Evolutionary conservation across 2,329 filamentous ascomycete species (phyloP), one percentile per base, ranked within the genome.

Genomic region (Aspergillus calidoustus): DNA sequence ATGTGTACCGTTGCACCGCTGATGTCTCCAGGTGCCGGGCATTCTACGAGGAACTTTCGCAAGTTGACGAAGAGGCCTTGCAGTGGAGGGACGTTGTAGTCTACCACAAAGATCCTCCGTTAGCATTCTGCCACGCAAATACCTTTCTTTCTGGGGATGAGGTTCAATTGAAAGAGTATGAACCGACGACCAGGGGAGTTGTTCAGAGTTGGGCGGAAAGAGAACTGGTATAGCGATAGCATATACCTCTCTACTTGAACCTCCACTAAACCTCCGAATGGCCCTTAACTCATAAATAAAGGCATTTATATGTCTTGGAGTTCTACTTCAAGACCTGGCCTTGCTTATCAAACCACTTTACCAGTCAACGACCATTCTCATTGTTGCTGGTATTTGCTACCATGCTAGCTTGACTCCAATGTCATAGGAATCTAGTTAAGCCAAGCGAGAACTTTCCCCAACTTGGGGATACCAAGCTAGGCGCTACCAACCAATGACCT

Each of bases 71-170:
- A 25, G 80, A 84, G 51, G 85, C 76, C 77, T 68, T 86, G 72
- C 65, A 80, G 67, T 85, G 87, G 69, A 73, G 87, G 60, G 79
- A 84, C 28, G 82, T 84, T 23, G 86, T 89, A 6, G 70, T 88
- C 59, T 76, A 77, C 49, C 84, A 84, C 68, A 59, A 64, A 34
- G 61, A 65, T 3, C 84, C 86, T 70, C 82, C 83, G 61, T 82
- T 86, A 72, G 80, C 86, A n/a, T 89, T 88, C 74, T 86, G 87
- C 44, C 87, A 89, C 71, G 84, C 85, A 1, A 89, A 89, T 69
- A 89, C 87, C 0, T 80, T 79, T 58, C 46, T 80, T 0, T 65
- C 72, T 0, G 76, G 72, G 15, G 80, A 76, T 11, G 67, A 74
- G 54, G 80, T 85, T 22, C 72, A 71, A n/a, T 68, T 88, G 68